Percentiles rank a stretch among this genome's conserved stretches.
phyloP scores from a whole-genome alignment of 2,329 filamentous ascomycete genomes.

The Alternaria sp. region DNA sequence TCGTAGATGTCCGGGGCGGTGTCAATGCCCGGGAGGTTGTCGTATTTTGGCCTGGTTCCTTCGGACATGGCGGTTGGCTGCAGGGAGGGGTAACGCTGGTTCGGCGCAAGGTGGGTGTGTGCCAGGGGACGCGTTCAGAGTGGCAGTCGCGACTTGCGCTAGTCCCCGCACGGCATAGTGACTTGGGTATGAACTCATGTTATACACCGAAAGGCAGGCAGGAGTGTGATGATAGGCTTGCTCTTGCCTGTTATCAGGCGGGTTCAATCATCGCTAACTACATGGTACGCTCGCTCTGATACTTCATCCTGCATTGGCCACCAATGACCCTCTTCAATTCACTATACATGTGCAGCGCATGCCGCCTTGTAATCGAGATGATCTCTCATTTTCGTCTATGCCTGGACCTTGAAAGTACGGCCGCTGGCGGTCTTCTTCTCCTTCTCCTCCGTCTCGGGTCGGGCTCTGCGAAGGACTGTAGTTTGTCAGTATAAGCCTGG shows the following conservation, averaged over 20 bases:
- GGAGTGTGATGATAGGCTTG: background rate
- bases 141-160: constrained; percentile 25
- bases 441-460: constrained; percentile 95
- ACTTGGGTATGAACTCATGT: background rate
- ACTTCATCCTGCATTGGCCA: background rate
- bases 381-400: constrained; percentile 15
- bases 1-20: constrained; percentile 95
- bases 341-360: background rate
- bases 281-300: background rate
- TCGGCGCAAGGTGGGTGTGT: constrained; percentile 11
- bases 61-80: constrained; percentile 35
- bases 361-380: background rate
- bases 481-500: constrained; percentile 43
- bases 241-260: background rate
- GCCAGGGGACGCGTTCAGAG: constrained; percentile 25
- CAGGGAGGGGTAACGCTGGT: constrained; percentile 8
- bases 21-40: constrained; percentile 67
- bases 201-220: background rate
- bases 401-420: constrained; percentile 80
- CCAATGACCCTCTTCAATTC: background rate
- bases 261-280: background rate
- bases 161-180: constrained; percentile 7
- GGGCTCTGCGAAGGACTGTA: constrained; percentile 88
- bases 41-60: constrained; percentile 43
- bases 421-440: constrained; percentile 98